Evolutionary conservation across 169 alveolate species (phyloP), one percentile per base, ranked within the genome.

Genomic region (Cyclospora cayetanensis): DNA sequence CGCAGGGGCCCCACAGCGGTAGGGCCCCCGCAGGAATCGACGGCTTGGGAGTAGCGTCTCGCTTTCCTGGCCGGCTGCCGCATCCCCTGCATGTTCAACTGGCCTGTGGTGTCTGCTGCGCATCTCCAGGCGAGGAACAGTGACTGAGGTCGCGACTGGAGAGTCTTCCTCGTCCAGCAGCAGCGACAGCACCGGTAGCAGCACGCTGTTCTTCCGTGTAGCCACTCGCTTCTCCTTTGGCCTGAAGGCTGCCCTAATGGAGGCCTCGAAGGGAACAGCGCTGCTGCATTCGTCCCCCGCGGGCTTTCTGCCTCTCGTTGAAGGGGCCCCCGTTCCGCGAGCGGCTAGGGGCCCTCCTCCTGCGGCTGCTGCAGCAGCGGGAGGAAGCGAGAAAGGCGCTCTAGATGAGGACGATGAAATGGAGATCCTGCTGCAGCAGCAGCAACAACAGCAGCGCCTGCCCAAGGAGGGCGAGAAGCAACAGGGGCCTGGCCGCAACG

Each of bases 211-310:
- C 4, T 42, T 50, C 27, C 88, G 88, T 27, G 39, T 79, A 12
- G 66, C 88, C 35, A 79, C 88, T 12, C 70, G 88, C 12, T 39
- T 39, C 46, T 18, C 88, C 9, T 50, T 79, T 31, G 88, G 88
- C 1, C 72, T 79, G 42, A 53, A 60, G 1, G 53, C 88, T 27
- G 42, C 88, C 4, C 4, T 79, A 18, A 4, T 50, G 53, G n/a
- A 53, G 27, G 88, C 88, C 18, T 25, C 88, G 50, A 79, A 79
- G 70, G 88, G 88, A 29, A 79, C 88, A 18, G 88, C 88, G 41
- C 27, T 60, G 53, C n/a, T 79, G 35, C 72, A 42, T 46, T 46
- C 55, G 7, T 46, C 55, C 15, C 55, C 55, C 55, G 55, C 55
- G 55, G 55, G 55, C 15, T 15, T 46, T 7, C 15, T 9, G 22